Percentiles rank a stretch among this genome's conserved stretches.
Evolutionary conservation across 345 rosid genomes (phyloP).

Genomic region (Lumnitzera littorea): DNA sequence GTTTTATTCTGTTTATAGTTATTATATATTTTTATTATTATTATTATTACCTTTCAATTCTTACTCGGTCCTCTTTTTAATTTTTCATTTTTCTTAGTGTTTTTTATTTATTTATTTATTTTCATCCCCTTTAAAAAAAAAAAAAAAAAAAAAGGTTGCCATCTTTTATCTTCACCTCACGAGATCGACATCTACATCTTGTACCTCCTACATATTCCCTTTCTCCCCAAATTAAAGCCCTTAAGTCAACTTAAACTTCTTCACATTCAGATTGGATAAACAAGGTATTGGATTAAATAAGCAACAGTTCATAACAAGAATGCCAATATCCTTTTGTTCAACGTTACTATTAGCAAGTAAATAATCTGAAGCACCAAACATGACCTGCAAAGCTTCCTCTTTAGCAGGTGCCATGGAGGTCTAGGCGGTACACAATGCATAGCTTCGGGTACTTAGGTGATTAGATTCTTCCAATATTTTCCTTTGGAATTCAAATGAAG

Average conservation of each 20-base stretch:
- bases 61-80: no score
- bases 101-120: no score
- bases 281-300: constrained; percentile 35
- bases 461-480: constrained; percentile 80
- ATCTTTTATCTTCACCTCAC: no score
- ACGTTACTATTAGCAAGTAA: constrained; percentile 58
- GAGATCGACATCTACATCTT: no score
- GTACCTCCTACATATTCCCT: no score
- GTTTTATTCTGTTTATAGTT: no score
- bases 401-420: constrained; percentile 85
- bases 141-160: no score
- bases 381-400: constrained; percentile 87
- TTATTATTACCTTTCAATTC: no score
- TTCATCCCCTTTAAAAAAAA: no score
- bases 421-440: constrained; percentile 69
- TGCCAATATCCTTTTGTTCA: not conserved
- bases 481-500: constrained; percentile 76
- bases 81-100: no score
- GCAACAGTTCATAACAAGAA: not conserved
- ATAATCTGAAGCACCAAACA: constrained; percentile 72
- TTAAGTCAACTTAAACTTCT: not conserved
- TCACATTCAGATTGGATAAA: not conserved
- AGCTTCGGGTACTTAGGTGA: constrained; percentile 77
- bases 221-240: constrained; percentile 1
- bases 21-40: no score